phyloP scores from a whole-genome alignment of 257 asterid species.

The Fraxinus anomala region DNA sequence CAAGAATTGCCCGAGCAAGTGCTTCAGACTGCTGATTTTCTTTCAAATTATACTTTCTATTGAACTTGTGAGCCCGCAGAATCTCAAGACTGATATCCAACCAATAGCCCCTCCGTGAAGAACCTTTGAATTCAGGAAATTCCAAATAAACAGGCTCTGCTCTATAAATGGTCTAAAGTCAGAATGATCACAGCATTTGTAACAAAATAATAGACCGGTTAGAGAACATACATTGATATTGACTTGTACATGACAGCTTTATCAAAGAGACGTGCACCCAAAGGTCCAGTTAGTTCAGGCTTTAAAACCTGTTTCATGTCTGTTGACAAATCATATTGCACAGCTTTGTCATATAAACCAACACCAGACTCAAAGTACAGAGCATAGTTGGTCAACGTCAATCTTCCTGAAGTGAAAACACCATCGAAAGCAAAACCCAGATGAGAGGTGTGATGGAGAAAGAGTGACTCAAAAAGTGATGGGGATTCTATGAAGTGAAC shows the following conservation, averaged over 20 bases:
- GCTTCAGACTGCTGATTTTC: slow-evolving; percentile 70
- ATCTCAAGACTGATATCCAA: slow-evolving; percentile 83
- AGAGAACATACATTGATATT: slow-evolving; percentile 63
- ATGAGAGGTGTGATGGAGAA: slow-evolving; percentile 18
- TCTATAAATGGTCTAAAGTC: slow-evolving; percentile 51
- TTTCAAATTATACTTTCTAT: slow-evolving; percentile 61
- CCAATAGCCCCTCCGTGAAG: slow-evolving; percentile 91
- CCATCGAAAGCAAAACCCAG: slow-evolving; percentile 26
- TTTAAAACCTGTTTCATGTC: slow-evolving; percentile 77
- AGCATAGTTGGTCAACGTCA: slow-evolving; percentile 81
- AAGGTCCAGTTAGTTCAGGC: slow-evolving; percentile 94
- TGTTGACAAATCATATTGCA: slow-evolving; percentile 73
- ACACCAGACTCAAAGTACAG: slow-evolving; percentile 87
- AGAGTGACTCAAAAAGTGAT: slow-evolving; percentile 5
- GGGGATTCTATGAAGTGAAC: slow-evolving; percentile 5
- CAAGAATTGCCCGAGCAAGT: slow-evolving; percentile 77
- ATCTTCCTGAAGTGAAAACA: slow-evolving; percentile 60
- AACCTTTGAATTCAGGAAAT: slow-evolving; percentile 91
- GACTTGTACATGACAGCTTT: slow-evolving; percentile 97
- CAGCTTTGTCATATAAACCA: slow-evolving; percentile 86
- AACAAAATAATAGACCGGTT: slow-evolving; percentile 26
- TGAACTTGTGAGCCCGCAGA: slow-evolving; percentile 68
- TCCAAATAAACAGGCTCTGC: slow-evolving; percentile 85
- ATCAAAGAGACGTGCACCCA: slow-evolving; percentile 93
- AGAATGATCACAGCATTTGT: slow-evolving; percentile 33